Evolutionary conservation across 2,329 filamentous ascomycete species (phyloP).

Genomic region (Trichoderma sp.): DNA sequence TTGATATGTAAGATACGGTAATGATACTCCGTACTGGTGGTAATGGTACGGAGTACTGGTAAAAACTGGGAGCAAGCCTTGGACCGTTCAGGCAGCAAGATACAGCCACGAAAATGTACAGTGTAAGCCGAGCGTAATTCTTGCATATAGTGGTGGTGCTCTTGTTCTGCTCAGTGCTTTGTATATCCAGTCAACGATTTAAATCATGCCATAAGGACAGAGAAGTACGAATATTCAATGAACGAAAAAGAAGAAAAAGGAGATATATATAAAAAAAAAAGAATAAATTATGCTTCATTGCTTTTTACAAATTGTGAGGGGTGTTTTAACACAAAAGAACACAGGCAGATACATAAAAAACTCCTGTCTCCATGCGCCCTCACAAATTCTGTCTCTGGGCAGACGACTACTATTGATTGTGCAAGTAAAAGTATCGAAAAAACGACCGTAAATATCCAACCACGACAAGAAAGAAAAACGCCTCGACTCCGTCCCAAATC

Average conservation of each 20-base stretch:
- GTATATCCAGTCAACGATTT: background rate
- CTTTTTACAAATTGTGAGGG: slow-evolving; percentile 8
- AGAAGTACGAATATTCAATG: background rate
- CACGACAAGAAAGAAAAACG: slow-evolving; percentile 21
- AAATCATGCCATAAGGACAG: background rate
- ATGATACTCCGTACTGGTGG: background rate
- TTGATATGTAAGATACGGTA: background rate
- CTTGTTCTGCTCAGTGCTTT: too few relatives aligned
- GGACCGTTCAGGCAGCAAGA: slow-evolving; percentile 6
- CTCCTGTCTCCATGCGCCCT: background rate
- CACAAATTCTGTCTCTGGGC: background rate
- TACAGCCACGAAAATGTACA: background rate
- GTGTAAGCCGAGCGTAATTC: background rate
- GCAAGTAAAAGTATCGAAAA: background rate
- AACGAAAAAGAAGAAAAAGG: background rate
- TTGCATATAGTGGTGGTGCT: too few relatives aligned
- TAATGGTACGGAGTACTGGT: background rate
- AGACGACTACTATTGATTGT: background rate
- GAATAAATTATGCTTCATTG: slow-evolving; percentile 3
- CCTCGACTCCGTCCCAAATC: slow-evolving; percentile 29
- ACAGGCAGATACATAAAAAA: background rate
- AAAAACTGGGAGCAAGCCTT: background rate
- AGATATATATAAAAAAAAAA: background rate
- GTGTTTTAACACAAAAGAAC: background rate
- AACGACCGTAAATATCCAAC: slow-evolving; percentile 20